phyloP scores from a whole-genome alignment of 306 rosid genomes.

The Prunus davidiana region DNA sequence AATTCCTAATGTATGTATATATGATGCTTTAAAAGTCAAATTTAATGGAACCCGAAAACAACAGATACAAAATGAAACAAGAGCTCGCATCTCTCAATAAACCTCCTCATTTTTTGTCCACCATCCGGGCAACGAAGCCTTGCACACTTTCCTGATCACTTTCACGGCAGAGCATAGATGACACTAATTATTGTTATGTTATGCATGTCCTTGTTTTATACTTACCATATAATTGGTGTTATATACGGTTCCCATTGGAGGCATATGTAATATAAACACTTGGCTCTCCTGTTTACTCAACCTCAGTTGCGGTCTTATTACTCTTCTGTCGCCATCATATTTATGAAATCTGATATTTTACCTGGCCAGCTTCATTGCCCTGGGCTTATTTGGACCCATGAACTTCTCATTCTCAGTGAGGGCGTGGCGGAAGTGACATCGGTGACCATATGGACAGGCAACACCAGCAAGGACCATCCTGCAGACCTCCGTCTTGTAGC shows the following conservation, averaged over 20 bases:
- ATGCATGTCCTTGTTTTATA: not conserved
- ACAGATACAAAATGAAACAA: not conserved
- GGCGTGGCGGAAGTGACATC: slow-evolving; percentile 52
- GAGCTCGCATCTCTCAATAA: not conserved
- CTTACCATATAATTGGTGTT: not conserved
- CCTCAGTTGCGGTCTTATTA: not conserved
- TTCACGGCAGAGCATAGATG: not conserved
- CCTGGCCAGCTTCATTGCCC: slow-evolving; percentile 28
- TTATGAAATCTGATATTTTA: not conserved
- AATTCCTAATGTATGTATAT: not conserved
- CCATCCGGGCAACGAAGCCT: not conserved
- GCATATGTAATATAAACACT: slow-evolving; percentile 3
- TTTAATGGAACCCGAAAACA: not conserved
- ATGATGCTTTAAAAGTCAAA: not conserved
- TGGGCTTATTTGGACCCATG: slow-evolving; percentile 16
- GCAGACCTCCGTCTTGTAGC: slow-evolving; percentile 52
- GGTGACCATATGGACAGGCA: slow-evolving; percentile 47
- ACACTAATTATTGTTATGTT: not conserved
- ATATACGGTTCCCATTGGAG: not conserved
- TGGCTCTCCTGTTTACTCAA: not conserved
- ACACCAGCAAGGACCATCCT: slow-evolving; percentile 45
- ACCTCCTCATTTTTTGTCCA: not conserved
- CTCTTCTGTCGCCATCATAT: not conserved
- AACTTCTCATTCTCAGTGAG: slow-evolving; percentile 39
- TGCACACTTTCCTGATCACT: not conserved